A percentile compares a stretch with the other conserved stretches of the same genome.
These are phyloP conservation scores for Dothistroma pini DNA, from an alignment of 2,329 filamentous ascomycete genomes.

Conservation along the genomic window DNA sequence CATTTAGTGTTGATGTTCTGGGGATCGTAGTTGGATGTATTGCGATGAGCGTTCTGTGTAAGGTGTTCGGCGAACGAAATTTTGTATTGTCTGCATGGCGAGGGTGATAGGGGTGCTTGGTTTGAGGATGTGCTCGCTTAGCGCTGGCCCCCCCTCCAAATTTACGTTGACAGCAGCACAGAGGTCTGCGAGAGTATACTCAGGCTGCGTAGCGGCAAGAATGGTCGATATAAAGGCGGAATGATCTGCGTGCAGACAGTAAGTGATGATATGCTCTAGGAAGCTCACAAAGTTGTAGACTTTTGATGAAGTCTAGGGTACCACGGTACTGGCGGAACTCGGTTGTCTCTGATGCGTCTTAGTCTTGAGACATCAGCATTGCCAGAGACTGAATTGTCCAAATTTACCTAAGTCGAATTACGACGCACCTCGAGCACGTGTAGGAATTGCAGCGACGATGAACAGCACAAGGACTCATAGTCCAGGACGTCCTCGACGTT, in stretches of 20 bases:
- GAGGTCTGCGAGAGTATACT: not conserved
- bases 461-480: constrained; percentile 1
- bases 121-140: not conserved
- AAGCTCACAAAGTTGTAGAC: constrained; percentile 26
- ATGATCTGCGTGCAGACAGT: constrained; percentile 4
- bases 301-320: constrained; percentile 23
- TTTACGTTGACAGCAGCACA: not conserved
- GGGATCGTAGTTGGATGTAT: not conserved
- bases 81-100: not conserved
- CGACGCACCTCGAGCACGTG: not conserved
- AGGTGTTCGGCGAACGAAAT: not conserved
- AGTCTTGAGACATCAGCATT: not conserved
- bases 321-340: constrained; percentile 34
- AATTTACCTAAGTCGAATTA: constrained; percentile 16
- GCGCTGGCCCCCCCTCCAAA: not conserved
- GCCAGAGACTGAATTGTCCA: constrained; percentile 19
- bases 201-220: not conserved
- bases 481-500: constrained; percentile 11
- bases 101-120: not conserved
- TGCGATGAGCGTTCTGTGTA: not conserved
- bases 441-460: constrained; percentile 1
- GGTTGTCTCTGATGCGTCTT: constrained; percentile 23
- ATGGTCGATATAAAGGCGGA: not conserved
- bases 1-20: not conserved
- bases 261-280: constrained; percentile 11